Percentiles rank a stretch among this genome's conserved stretches.
phyloP scores from a whole-genome alignment of 202 grass and related monocot species.

The Panicum virgatum region DNA sequence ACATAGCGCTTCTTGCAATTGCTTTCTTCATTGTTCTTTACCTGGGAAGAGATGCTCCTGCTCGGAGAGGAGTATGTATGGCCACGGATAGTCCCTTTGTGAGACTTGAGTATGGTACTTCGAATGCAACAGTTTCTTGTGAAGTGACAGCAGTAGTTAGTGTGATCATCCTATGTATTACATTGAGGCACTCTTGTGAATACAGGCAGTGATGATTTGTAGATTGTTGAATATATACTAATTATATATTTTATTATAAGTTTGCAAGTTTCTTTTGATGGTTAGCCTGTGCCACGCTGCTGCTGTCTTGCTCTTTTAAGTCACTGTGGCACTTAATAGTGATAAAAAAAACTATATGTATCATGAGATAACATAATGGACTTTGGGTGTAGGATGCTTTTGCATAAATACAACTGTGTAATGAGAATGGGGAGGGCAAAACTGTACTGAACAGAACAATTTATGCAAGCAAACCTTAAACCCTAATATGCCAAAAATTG shows the following conservation, averaged over 20 bases:
- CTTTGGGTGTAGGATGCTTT: conserved; percentile 4
- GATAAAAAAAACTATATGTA: conserved; percentile 14
- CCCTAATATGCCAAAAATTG: neutral
- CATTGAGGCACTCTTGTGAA: conserved; percentile 31
- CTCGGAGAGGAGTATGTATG: conserved; percentile 27
- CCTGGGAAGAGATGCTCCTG: neutral
- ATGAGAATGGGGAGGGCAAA: neutral
- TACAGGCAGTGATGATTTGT: conserved; percentile 41
- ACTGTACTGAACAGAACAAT: neutral
- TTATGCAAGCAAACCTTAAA: conserved; percentile 13
- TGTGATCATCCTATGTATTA: conserved; percentile 49
- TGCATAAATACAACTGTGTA: conserved; percentile 11
- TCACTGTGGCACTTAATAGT: conserved; percentile 12
- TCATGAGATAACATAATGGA: conserved; percentile 3
- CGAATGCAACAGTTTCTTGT: neutral
- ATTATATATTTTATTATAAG: neutral
- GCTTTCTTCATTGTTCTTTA: neutral
- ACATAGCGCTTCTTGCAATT: conserved; percentile 19
- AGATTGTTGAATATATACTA: conserved; percentile 15
- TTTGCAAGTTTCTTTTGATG: neutral
- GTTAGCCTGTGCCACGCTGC: neutral
- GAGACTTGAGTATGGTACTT: conserved; percentile 8
- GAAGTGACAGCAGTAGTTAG: conserved; percentile 41
- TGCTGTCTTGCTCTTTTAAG: neutral
- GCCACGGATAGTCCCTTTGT: conserved; percentile 10